These are phyloP conservation scores for Leptographium flavum DNA, from an alignment of 2,329 filamentous ascomycete genomes.

Conservation along the genomic window DNA sequence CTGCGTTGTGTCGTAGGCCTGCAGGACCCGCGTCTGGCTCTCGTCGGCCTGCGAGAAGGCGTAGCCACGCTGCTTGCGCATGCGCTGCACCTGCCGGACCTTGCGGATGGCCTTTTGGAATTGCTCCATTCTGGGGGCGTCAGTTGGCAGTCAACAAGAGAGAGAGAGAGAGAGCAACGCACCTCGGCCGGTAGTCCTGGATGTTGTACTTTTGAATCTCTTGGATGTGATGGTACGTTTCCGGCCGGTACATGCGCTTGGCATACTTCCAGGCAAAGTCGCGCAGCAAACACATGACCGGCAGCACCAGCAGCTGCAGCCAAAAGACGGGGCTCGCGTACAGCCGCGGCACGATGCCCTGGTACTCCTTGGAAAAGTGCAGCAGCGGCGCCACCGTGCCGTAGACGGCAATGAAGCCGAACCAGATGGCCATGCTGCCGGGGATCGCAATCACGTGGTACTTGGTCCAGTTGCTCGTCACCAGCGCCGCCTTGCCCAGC, in stretches of 20 bases:
- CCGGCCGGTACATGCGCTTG: conserved; percentile 92
- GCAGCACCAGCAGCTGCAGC: conserved; percentile 71
- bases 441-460: conserved; percentile 93
- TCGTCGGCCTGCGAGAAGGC: conserved; percentile 97
- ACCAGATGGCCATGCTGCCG: conserved; percentile 83
- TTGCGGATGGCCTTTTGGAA: conserved; percentile 99
- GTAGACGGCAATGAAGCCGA: conserved; percentile 79
- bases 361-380: conserved; percentile 69
- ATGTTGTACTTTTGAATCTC: conserved; percentile 99
- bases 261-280: conserved; percentile 96
- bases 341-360: conserved; percentile 66
- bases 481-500: conserved; percentile 82
- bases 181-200: conserved; percentile 94
- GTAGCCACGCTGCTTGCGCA: conserved; percentile 98
- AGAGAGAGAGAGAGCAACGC: conserved; percentile 19
- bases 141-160: not conserved
- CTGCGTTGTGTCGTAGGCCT: conserved; percentile 94
- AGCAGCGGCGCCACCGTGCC: conserved; percentile 73
- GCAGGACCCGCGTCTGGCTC: conserved; percentile 83
- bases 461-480: conserved; percentile 98
- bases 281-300: conserved; percentile 66
- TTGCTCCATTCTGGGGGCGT: conserved; percentile 73
- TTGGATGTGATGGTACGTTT: conserved; percentile 95
- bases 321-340: conserved; percentile 80
- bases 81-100: conserved; percentile 92